Percentiles rank a stretch among this genome's conserved stretches.
These are phyloP conservation scores for Chloris gayana DNA, from an alignment of 176 grass and related monocot species.

Conservation along the genomic window DNA sequence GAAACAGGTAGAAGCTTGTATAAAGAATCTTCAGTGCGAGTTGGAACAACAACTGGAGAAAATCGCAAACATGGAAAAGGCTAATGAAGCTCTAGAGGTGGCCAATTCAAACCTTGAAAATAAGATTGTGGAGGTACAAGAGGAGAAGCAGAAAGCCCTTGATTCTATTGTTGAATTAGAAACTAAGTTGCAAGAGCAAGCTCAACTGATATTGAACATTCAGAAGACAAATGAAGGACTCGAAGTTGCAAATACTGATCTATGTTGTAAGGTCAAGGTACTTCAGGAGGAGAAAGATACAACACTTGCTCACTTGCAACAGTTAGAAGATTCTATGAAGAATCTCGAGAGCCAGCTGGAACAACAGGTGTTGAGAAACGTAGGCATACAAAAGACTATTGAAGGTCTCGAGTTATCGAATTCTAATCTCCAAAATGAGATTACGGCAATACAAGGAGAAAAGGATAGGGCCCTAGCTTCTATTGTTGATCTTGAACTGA, in stretches of 20 bases:
- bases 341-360: conserved; percentile 43
- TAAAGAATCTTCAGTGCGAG: conserved; percentile 50
- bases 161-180: conserved; percentile 39
- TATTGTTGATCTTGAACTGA: conserved; percentile 40
- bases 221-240: conserved; percentile 36
- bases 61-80: conserved; percentile 36
- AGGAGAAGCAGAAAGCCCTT: conserved; percentile 34
- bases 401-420: conserved; percentile 26
- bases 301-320: conserved; percentile 36
- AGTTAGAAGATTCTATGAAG: conserved; percentile 37
- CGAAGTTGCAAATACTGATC: conserved; percentile 26
- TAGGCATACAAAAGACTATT: conserved; percentile 23
- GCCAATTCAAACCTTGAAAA: conserved; percentile 40
- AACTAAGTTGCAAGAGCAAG: conserved; percentile 51
- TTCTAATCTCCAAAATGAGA: conserved; percentile 36
- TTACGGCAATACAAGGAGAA: conserved; percentile 7
- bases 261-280: conserved; percentile 35
- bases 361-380: conserved; percentile 31
- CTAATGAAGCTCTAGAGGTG: conserved; percentile 32
- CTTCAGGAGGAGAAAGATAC: conserved; percentile 40
- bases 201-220: conserved; percentile 47
- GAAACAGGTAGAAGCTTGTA: conserved; percentile 35
- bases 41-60: conserved; percentile 44
- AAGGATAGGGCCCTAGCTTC: neutral
- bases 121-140: conserved; percentile 30